Percentiles rank a stretch among this genome's conserved stretches.
Evolutionary conservation across 1,284 basidiomycete genomes (phyloP).

Genomic region (Kalmanozyma brasiliensis): DNA sequence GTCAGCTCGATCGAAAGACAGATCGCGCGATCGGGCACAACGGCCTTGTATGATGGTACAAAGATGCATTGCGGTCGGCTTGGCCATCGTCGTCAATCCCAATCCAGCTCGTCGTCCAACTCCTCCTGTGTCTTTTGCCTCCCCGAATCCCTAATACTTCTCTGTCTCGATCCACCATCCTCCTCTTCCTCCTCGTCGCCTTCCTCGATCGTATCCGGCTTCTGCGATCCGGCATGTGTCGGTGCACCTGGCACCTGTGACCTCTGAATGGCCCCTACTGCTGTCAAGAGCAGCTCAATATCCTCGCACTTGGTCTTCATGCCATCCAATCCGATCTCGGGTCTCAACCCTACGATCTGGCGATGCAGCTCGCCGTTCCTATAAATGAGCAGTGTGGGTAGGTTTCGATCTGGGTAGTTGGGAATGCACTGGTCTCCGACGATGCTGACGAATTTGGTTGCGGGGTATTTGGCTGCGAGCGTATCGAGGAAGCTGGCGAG

Average conservation of each 20-base stretch:
- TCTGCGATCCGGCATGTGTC: conserved; percentile 21
- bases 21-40: too few relatives aligned
- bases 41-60: too few relatives aligned
- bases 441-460: conserved; percentile 95
- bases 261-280: conserved; percentile 60
- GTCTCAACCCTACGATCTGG: conserved; percentile 78
- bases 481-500: conserved; percentile 78
- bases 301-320: conserved; percentile 80
- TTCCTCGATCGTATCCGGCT: conserved; percentile 23
- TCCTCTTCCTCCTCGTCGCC: conserved; percentile 34
- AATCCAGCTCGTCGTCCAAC: conserved; percentile 64
- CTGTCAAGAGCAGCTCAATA: conserved; percentile 63
- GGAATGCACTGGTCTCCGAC: conserved; percentile 93
- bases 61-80: too few relatives aligned
- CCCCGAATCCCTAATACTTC: conserved; percentile 25
- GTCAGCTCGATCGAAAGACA: too few relatives aligned
- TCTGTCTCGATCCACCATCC: conserved; percentile 13
- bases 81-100: too few relatives aligned
- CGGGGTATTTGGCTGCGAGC: conserved; percentile 83
- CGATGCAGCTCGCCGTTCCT: conserved; percentile 87
- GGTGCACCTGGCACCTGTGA: conserved; percentile 46
- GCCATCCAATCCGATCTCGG: conserved; percentile 75
- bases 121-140: conserved; percentile 59
- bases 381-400: conserved; percentile 93
- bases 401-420: conserved; percentile 88